These are phyloP conservation scores for Fusarium globosum DNA, from an alignment of 2,329 filamentous ascomycete species.

Conservation along the genomic window DNA sequence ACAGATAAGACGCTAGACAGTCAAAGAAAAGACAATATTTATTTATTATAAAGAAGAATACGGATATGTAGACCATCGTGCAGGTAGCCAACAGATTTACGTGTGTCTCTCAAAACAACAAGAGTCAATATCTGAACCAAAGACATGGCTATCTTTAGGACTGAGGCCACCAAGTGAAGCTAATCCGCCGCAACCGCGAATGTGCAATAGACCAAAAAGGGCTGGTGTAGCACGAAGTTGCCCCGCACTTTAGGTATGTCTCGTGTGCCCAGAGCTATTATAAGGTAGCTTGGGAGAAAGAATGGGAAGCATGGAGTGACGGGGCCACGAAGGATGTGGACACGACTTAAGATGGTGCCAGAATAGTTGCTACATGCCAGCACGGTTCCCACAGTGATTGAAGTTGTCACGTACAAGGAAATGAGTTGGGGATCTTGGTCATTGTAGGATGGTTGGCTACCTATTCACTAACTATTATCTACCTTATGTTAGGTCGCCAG, in stretches of 20 bases:
- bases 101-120: slow-evolving; percentile 5
- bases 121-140: background rate
- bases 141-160: background rate
- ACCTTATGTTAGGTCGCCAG: background rate
- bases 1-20: slow-evolving; percentile 29
- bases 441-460: background rate
- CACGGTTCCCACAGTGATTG: background rate
- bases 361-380: slow-evolving; percentile 1
- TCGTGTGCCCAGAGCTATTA: slow-evolving; percentile 5
- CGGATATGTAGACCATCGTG: slow-evolving; percentile 12
- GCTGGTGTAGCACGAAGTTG: slow-evolving; percentile 22
- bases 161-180: slow-evolving; percentile 32
- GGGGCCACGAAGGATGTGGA: slow-evolving; percentile 9
- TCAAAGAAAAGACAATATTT: slow-evolving; percentile 20
- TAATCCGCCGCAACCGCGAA: slow-evolving; percentile 28
- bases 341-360: slow-evolving; percentile 1
- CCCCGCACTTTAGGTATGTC: slow-evolving; percentile 21
- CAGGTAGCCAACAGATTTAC: slow-evolving; percentile 21
- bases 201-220: slow-evolving; percentile 21
- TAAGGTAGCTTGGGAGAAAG: background rate
- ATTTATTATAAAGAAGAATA: slow-evolving; percentile 9
- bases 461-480: background rate
- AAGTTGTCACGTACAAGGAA: background rate
- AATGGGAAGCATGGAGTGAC: slow-evolving; percentile 9
- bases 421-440: background rate